Evolutionary conservation across 768 basidiomycete species (phyloP).

Genomic region (Psilocybe azurescens): DNA sequence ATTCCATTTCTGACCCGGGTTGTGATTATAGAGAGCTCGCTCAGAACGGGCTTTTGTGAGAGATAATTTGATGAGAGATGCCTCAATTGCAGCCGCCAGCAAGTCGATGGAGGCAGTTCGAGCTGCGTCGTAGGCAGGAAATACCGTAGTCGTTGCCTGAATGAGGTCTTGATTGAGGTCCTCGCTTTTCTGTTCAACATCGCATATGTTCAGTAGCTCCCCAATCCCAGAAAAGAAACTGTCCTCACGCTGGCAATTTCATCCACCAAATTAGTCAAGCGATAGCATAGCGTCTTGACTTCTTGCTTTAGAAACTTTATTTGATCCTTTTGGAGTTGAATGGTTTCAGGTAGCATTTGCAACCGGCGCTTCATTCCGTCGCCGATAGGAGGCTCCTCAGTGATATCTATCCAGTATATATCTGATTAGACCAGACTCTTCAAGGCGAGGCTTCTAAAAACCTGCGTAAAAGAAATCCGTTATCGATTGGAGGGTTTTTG

Average conservation of each 20-base stretch:
- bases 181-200: conserved; percentile 14
- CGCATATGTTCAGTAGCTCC: neutral
- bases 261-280: conserved; percentile 1
- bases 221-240: neutral
- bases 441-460: conserved; percentile 11
- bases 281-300: neutral
- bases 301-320: conserved; percentile 12
- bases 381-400: neutral
- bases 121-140: conserved; percentile 28
- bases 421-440: neutral
- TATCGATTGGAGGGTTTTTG: conserved; percentile 22
- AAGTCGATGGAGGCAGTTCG: conserved; percentile 44
- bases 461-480: conserved; percentile 28
- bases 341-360: conserved; percentile 14
- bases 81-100: conserved; percentile 49
- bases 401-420: neutral
- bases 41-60: conserved; percentile 46
- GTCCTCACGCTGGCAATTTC: neutral
- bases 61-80: conserved; percentile 52
- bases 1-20: conserved; percentile 20
- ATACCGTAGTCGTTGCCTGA: conserved; percentile 19
- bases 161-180: conserved; percentile 17
- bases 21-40: conserved; percentile 43
- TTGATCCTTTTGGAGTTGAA: conserved; percentile 11
- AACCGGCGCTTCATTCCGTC: neutral